Evolutionary conservation across 345 rosid species (phyloP).

Genomic region (Raphanus sativus): DNA sequence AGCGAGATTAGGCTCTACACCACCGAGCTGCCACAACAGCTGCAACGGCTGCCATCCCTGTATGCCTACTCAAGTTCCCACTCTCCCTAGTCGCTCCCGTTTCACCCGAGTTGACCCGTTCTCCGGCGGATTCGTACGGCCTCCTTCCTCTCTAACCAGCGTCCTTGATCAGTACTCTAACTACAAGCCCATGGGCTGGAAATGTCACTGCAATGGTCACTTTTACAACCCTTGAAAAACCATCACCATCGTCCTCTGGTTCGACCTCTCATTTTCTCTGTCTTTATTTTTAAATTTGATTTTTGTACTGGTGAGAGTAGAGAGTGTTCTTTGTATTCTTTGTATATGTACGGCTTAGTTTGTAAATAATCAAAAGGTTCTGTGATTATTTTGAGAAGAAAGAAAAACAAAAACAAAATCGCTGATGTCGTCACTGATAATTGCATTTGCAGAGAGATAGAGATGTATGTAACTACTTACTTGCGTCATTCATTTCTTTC

Average conservation of each 20-base stretch:
- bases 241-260: neutral
- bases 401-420: neutral
- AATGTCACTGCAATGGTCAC: conserved; percentile 70
- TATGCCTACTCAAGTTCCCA: conserved; percentile 81
- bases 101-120: conserved; percentile 38
- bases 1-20: conserved; percentile 81
- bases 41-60: conserved; percentile 91
- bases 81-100: conserved; percentile 41
- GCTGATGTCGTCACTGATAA: neutral
- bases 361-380: conserved; percentile 33
- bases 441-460: neutral
- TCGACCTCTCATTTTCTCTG: neutral
- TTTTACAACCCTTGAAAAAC: conserved; percentile 65
- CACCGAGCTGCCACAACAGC: conserved; percentile 91
- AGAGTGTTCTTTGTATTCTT: conserved; percentile 35
- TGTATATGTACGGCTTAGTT: conserved; percentile 40
- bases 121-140: conserved; percentile 32
- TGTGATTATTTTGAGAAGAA: conserved; percentile 23
- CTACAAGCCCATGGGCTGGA: conserved; percentile 96
- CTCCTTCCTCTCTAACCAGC: conserved; percentile 30
- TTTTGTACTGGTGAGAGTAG: conserved; percentile 17
- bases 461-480: conserved; percentile 21
- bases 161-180: conserved; percentile 65
- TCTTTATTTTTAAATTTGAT: neutral
- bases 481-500: conserved; percentile 37